Conservation (phyloP, 208 protist genomes). For the Leishmania guyanensis region DNA sequence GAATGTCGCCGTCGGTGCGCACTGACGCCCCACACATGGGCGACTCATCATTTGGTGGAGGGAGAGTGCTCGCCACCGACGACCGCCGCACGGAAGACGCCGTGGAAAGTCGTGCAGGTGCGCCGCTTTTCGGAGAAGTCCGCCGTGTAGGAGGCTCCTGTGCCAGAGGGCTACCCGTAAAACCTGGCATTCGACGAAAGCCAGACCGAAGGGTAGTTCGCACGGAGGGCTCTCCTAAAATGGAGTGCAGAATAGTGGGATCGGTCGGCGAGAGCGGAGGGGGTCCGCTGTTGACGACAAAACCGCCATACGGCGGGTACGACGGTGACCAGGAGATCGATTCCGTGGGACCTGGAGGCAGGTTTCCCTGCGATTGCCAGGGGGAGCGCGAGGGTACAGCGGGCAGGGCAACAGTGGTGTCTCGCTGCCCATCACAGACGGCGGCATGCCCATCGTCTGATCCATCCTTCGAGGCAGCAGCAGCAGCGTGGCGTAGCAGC, state of each 20-base stretch:
- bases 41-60: not conserved
- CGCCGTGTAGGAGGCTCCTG: not conserved
- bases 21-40: not conserved
- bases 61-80: not conserved
- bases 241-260: constrained; percentile 34
- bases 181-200: not conserved
- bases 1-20: not conserved
- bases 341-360: not conserved
- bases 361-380: not conserved
- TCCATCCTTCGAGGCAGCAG: constrained; percentile 1
- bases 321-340: constrained; percentile 24
- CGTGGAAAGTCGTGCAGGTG: not conserved
- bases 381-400: not conserved
- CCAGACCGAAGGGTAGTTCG: not conserved
- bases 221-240: constrained; percentile 27
- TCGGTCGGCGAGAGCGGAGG: constrained; percentile 46
- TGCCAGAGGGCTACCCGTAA: not conserved
- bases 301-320: constrained; percentile 6
- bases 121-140: not conserved
- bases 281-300: constrained; percentile 11
- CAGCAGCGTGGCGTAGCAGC: constrained; percentile 35
- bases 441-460: not conserved
- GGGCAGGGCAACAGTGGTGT: not conserved
- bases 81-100: not conserved
- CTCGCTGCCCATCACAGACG: not conserved